Conservation (phyloP, 306 rosid genomes). For the Mimosa bimucronata region DNA sequence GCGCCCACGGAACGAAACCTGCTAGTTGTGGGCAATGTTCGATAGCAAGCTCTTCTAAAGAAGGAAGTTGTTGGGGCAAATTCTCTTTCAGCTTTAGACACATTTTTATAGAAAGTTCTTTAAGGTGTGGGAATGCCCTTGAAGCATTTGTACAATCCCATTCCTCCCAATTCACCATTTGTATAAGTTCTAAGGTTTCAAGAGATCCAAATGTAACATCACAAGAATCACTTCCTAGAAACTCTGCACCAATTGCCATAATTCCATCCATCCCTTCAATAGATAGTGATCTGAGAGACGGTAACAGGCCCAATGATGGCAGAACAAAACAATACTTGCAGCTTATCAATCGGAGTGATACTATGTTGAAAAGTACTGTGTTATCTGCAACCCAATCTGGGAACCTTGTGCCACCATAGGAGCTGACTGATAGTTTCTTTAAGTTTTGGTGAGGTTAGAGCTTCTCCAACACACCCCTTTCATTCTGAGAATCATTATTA, state of each 20-base stretch:
- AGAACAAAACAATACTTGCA: background rate
- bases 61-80: constrained; percentile 12
- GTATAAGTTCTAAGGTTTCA: background rate
- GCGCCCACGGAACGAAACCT: background rate
- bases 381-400: constrained; percentile 12
- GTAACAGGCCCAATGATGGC: constrained; percentile 1
- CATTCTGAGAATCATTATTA: background rate
- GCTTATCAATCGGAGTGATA: too few species aligned
- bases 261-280: background rate
- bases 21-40: constrained; percentile 5
- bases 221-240: background rate
- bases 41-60: background rate
- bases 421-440: background rate
- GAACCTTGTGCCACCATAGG: background rate
- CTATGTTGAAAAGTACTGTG: background rate
- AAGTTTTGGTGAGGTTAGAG: constrained; percentile 31
- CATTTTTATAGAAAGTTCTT: background rate
- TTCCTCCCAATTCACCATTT: constrained; percentile 15
- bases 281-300: background rate
- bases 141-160: constrained; percentile 12
- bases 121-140: constrained; percentile 19
- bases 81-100: background rate
- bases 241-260: background rate
- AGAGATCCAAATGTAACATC: background rate
- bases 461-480: constrained; percentile 36